These are phyloP conservation scores for Karstenula rhodostoma DNA, from an alignment of 2,329 filamentous ascomycete species.

Conservation along the genomic window DNA sequence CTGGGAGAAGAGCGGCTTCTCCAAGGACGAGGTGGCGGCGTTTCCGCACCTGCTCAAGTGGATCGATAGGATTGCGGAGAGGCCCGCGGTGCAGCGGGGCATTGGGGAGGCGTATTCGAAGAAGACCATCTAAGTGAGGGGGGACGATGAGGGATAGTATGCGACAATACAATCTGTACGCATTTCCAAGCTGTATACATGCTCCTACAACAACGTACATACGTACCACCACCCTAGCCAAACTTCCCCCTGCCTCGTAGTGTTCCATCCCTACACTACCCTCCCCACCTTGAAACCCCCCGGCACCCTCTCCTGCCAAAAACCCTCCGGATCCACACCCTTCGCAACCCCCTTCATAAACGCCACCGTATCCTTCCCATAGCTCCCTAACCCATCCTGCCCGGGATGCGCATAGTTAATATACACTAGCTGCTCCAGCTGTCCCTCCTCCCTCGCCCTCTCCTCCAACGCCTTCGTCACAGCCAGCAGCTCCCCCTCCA, in stretches of 20 bases:
- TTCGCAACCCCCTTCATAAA: slow-evolving; percentile 18
- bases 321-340: slow-evolving; percentile 24
- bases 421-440: slow-evolving; percentile 12
- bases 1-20: slow-evolving; percentile 55
- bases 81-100: slow-evolving; percentile 58
- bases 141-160: too few species aligned
- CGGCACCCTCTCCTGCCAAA: slow-evolving; percentile 20
- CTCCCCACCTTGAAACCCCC: background rate
- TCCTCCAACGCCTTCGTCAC: slow-evolving; percentile 3
- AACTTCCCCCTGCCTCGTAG: background rate
- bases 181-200: background rate
- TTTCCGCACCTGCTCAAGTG: slow-evolving; percentile 64
- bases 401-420: slow-evolving; percentile 27
- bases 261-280: background rate
- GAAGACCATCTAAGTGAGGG: slow-evolving; percentile 12
- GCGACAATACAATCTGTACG: too few species aligned
- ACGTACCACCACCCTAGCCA: background rate
- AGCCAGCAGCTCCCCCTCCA: slow-evolving; percentile 5
- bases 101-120: slow-evolving; percentile 40
- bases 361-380: slow-evolving; percentile 23
- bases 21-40: slow-evolving; percentile 56
- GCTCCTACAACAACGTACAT: background rate
- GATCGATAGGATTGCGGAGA: slow-evolving; percentile 61
- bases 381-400: slow-evolving; percentile 26
- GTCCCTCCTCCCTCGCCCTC: slow-evolving; percentile 3